Evolutionary conservation across 257 asterid genomes (phyloP).

Genomic region (Lantana camara): DNA sequence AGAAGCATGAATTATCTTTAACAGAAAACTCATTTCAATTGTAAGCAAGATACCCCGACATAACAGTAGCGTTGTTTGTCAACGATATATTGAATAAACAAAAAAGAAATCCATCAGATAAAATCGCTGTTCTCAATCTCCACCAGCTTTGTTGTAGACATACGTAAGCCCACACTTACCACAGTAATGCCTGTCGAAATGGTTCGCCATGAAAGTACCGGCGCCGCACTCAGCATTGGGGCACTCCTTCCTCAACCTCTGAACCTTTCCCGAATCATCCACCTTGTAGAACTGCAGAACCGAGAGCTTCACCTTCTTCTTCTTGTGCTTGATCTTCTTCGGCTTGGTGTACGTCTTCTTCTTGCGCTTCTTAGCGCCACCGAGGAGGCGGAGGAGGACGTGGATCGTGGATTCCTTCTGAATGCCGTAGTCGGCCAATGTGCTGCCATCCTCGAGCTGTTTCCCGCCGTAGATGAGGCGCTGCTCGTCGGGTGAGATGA

Average conservation of each 20-base stretch:
- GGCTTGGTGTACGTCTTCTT: constrained; percentile 47
- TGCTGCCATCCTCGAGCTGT: constrained; percentile 36
- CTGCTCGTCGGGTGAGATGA: constrained; percentile 28
- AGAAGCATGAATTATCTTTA: not conserved
- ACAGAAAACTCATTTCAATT: not conserved
- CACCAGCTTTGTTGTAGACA: constrained; percentile 42
- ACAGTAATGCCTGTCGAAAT: constrained; percentile 38
- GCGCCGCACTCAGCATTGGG: constrained; percentile 43
- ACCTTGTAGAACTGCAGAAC: constrained; percentile 41
- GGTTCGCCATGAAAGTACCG: constrained; percentile 43
- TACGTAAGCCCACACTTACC: constrained; percentile 45
- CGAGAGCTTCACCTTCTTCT: constrained; percentile 40
- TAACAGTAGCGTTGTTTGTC: not conserved
- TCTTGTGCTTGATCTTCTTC: constrained; percentile 42
- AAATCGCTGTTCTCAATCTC: constrained; percentile 13
- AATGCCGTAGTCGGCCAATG: constrained; percentile 39
- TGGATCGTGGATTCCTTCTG: constrained; percentile 41
- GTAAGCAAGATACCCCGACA: not conserved
- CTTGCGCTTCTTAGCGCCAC: constrained; percentile 47
- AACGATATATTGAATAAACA: too few species aligned
- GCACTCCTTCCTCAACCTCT: constrained; percentile 44
- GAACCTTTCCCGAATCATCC: constrained; percentile 39
- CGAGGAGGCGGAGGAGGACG: constrained; percentile 42
- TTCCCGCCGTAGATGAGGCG: constrained; percentile 33
- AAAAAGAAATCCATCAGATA: not conserved